These are phyloP conservation scores for Scytalidium sp. DNA, from an alignment of 2,329 filamentous ascomycete species.

Conservation along the genomic window DNA sequence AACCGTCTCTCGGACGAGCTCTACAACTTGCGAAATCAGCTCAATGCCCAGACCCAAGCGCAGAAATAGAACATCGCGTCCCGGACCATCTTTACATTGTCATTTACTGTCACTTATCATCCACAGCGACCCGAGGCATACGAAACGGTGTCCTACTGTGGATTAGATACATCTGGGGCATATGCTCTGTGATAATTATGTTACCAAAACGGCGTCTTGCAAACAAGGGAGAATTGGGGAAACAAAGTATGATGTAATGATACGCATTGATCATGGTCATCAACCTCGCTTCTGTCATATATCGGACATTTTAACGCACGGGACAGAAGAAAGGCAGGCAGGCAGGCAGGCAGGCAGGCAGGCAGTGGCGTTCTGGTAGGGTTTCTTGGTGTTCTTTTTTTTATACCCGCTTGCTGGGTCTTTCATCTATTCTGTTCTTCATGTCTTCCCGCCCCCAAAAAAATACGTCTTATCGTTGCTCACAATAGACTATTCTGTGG, in stretches of 20 bases:
- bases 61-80: slow-evolving; percentile 1
- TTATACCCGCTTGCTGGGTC: not conserved
- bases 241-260: not conserved
- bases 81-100: not conserved
- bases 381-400: not conserved
- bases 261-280: not conserved
- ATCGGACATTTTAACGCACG: not conserved
- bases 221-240: not conserved
- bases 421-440: not conserved
- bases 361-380: not conserved
- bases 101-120: too few relatives aligned
- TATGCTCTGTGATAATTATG: not conserved
- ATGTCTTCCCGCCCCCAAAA: too few relatives aligned
- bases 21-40: slow-evolving; percentile 20
- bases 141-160: not conserved
- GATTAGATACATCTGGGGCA: not conserved
- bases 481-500: not conserved
- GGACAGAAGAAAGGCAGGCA: not conserved
- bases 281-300: not conserved
- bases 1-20: slow-evolving; percentile 25
- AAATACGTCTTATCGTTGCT: not conserved
- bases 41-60: slow-evolving; percentile 17
- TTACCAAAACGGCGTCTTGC: not conserved
- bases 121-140: not conserved
- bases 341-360: too few relatives aligned